Conservation (phyloP, 2,329 filamentous ascomycete species). For the Annulohypoxylon truncatum region DNA sequence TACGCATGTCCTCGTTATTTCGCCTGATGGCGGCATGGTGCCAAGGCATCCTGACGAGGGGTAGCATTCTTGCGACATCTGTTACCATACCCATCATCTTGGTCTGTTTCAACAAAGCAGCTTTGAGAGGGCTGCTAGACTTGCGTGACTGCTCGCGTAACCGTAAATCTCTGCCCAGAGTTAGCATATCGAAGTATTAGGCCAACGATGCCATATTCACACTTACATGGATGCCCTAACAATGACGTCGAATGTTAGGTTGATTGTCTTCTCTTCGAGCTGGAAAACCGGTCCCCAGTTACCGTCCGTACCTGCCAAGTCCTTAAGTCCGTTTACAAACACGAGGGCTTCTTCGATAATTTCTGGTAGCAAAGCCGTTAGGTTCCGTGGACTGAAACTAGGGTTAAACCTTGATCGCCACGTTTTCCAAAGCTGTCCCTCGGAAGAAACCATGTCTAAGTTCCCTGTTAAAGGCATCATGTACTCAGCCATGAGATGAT, state of each 20-base stretch:
- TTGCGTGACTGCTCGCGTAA: constrained; percentile 43
- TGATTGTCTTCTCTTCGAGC: constrained; percentile 52
- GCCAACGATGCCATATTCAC: background rate
- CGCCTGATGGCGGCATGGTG: constrained; percentile 37
- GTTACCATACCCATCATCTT: constrained; percentile 34
- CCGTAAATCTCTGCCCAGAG: constrained; percentile 39
- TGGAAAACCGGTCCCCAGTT: constrained; percentile 50
- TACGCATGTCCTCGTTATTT: constrained; percentile 44
- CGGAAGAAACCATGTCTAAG: constrained; percentile 49
- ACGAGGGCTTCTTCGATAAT: constrained; percentile 54
- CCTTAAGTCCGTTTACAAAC: constrained; percentile 49
- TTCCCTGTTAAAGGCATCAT: constrained; percentile 49
- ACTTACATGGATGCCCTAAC: constrained; percentile 51
- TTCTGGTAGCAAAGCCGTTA: constrained; percentile 51
- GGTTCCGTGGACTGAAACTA: constrained; percentile 53
- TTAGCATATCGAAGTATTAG: constrained; percentile 6
- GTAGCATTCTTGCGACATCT: constrained; percentile 35
- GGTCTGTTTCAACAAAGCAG: constrained; percentile 42
- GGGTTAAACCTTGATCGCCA: constrained; percentile 52
- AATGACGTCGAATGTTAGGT: constrained; percentile 57
- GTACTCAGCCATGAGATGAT: constrained; percentile 17
- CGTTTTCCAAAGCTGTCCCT: constrained; percentile 50
- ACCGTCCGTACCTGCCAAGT: constrained; percentile 45
- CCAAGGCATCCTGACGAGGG: constrained; percentile 42
- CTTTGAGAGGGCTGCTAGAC: constrained; percentile 41